A percentile compares a stretch with the other conserved stretches of the same genome.
Conservation (phyloP, 108 stramenopile genomes). For the Aurantiochytrium sp. region DNA sequence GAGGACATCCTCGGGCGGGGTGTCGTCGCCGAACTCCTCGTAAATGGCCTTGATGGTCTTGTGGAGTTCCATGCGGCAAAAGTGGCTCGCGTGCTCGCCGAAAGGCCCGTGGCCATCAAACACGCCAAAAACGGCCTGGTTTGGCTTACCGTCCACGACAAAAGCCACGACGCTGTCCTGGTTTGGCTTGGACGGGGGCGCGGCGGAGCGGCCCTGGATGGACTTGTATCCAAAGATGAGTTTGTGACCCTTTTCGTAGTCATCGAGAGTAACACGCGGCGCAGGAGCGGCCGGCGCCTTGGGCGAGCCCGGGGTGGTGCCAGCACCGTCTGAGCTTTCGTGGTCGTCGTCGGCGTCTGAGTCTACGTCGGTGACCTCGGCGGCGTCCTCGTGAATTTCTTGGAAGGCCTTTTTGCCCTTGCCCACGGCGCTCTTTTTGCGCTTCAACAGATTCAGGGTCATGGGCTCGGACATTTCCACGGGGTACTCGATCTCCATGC, state of each 20-base stretch:
- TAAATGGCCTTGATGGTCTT: neutral
- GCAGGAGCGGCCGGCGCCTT: neutral
- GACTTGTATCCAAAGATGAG: neutral
- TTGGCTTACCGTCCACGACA: neutral
- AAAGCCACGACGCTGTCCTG: slow-evolving; percentile 32
- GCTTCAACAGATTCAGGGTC: neutral
- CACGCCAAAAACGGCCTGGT: slow-evolving; percentile 12
- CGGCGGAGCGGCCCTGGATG: neutral
- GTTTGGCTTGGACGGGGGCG: slow-evolving; percentile 24
- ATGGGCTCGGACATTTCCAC: neutral
- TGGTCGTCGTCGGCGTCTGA: neutral
- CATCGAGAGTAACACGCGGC: too few species aligned
- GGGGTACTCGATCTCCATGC: neutral
- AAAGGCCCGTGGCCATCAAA: slow-evolving; percentile 37
- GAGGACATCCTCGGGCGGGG: neutral
- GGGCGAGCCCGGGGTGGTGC: neutral
- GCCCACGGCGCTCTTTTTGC: neutral
- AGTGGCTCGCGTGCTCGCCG: slow-evolving; percentile 16
- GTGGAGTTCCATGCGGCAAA: neutral
- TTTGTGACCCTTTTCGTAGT: neutral
- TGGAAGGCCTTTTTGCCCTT: neutral
- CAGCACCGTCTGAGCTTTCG: neutral
- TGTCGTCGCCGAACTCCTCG: neutral
- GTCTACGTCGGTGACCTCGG: neutral
- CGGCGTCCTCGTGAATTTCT: neutral